Evolutionary conservation across 345 rosid genomes (phyloP), one percentile per base, ranked within the genome.

Genomic region (Pistacia integerrima): DNA sequence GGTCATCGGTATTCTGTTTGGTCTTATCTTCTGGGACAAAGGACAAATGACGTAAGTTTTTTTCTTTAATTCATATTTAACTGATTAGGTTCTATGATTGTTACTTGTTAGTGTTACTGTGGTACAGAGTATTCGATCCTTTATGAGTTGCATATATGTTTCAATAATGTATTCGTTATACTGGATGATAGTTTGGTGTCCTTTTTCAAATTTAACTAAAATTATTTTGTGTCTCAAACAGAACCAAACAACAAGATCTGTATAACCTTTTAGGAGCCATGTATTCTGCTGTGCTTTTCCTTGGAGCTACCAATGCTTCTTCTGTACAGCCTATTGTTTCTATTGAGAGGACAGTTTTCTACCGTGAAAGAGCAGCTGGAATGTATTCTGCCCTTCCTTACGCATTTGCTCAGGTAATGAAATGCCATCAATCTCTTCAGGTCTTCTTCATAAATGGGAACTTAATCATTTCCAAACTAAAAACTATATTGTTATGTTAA

Each of bases 361-460:
- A 92, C 80, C 91, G 97, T 17, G 98, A 94, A 81, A 86, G 84
- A 80, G 97, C 94, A 0, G 94, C 97, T 0, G 92, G 97, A 77
- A 94, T 94, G 98, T 94, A 92, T 73, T 92, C 97, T 2, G 88
- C 90, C 11, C 69, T 92, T 57, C 93, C 97, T 20, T 94, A 92
- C 74, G 98, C 97, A 70, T 87, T 90, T 73, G 79, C 92, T 73
- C 97, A 94, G 88, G 94, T 88, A 41, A 67, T 12, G 7, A 67
- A 73, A 74, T 4, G 11, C n/a, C 49, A 11, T 30, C 52, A 13
- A 51, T 30, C 49, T 12, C 28, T 16, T 52, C n/a, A 62, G 18
- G 57, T n/a, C 57, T 54, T 54, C 18, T 18, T 54, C 57, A 7
- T 7, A 35, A 0, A 63, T 1, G 0, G 46, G 7, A 63, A 63